A percentile compares a stretch with the other conserved stretches of the same genome.
Evolutionary conservation across 2,329 filamentous ascomycete genomes (phyloP).

Genomic region (Colletotrichum sp.): DNA sequence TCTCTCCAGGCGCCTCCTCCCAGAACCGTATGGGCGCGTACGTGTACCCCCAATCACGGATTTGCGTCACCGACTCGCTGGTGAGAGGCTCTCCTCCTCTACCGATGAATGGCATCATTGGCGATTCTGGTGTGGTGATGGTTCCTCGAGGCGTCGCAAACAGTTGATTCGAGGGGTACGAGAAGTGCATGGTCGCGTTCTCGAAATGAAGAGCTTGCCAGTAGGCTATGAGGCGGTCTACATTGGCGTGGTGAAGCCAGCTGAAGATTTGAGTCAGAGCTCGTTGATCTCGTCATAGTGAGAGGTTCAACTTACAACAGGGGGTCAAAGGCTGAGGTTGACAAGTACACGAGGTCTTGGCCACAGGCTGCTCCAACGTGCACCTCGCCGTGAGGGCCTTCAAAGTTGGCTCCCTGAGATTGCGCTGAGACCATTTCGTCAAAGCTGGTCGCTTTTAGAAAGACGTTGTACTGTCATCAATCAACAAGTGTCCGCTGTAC

Average conservation of each 20-base stretch:
- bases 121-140: constrained; percentile 46
- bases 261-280: constrained; percentile 28
- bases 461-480: constrained; percentile 43
- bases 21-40: constrained; percentile 49
- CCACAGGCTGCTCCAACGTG: constrained; percentile 44
- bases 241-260: constrained; percentile 60
- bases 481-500: background rate
- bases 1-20: constrained; percentile 59
- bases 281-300: background rate
- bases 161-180: constrained; percentile 39
- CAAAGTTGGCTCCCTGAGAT: constrained; percentile 44
- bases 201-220: constrained; percentile 51
- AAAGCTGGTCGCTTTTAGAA: constrained; percentile 41
- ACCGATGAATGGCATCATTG: constrained; percentile 57
- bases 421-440: constrained; percentile 45
- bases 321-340: constrained; percentile 50
- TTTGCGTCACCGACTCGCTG: constrained; percentile 35
- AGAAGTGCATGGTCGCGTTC: constrained; percentile 36
- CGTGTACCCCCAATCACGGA: constrained; percentile 43
- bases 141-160: constrained; percentile 47
- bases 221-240: constrained; percentile 69
- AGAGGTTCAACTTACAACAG: constrained; percentile 43
- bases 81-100: constrained; percentile 46
- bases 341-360: constrained; percentile 39
- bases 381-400: constrained; percentile 48